Base-by-base conservation (phyloP, 352 stramenopile species). In the Phytophthora foliorum region DNA sequence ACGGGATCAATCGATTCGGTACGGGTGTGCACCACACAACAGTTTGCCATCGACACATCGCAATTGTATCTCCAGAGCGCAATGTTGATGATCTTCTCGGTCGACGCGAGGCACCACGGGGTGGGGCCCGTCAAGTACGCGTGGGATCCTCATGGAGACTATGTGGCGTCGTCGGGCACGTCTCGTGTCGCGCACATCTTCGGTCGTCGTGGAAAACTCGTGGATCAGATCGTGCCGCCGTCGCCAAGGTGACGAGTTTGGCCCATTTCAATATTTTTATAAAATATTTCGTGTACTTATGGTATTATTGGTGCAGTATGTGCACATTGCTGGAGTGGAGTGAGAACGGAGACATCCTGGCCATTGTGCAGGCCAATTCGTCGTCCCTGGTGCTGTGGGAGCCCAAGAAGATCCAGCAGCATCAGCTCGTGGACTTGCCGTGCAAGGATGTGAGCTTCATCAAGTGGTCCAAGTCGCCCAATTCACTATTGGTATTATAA, bases 61-160 rank as follows among this genome's bases (percentile, higher is more conserved):
- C 31, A 11, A 36, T 36, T 36, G 31, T 36, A 41, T n/a, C n/a
- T n/a, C n/a, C n/a, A n/a, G n/a, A n/a, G n/a, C n/a, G n/a, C 7
- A 4, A 94, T 94, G 86, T 75, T 92, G 59, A 90, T 91, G 74
- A 86, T 91, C 59, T 94, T 94, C 74, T 91, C 83, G 21, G 84
- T 94, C 24, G 86, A 94, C 64, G 81, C 86, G 63, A 82, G 86
- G 36, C 84, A 92, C 61, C 86, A 94, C 74, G 86, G 86, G 62
- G 71, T 62, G 4, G 86, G 86, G 4, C 81, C 84, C 38, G 76
- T 94, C 67, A 90, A 89, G 63, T 94, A 94, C 76, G 74, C 80
- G n/a, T 94, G 86, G 86, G 84, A 94, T 41, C 86, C 86, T 14
- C 81, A 84, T 27, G 86, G 84, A 58, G 85, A 85, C 69, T 92